phyloP scores from a whole-genome alignment of 2,329 filamentous ascomycete genomes.

The Diaporthe longicolla region DNA sequence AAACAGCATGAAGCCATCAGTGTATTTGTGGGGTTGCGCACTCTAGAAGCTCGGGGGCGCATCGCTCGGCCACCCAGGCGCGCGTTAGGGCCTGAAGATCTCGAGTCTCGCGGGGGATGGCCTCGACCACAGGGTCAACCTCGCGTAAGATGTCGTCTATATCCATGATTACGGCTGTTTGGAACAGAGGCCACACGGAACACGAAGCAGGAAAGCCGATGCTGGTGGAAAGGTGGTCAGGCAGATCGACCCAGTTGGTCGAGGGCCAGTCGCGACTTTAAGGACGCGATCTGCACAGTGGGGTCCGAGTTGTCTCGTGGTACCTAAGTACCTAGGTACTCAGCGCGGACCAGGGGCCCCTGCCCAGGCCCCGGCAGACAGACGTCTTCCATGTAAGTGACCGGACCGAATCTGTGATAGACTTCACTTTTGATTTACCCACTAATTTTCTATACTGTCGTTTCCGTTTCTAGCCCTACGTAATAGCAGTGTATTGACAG shows the following conservation, averaged over 20 bases:
- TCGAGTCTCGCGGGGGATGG: constrained; percentile 71
- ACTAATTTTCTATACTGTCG: background rate
- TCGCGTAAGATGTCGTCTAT: constrained; percentile 85
- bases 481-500: background rate
- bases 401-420: background rate
- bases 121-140: constrained; percentile 73
- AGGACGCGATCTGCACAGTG: constrained; percentile 28
- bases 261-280: constrained; percentile 12
- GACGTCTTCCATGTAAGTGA: background rate
- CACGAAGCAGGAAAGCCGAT: background rate
- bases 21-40: constrained; percentile 59
- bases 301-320: background rate
- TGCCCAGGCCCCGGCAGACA: background rate
- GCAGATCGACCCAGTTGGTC: background rate
- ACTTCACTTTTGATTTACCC: background rate
- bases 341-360: constrained; percentile 1
- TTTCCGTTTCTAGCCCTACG: no score
- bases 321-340: no score
- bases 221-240: background rate
- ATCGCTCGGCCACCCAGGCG: constrained; percentile 93
- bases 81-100: constrained; percentile 93
- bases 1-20: constrained; percentile 44
- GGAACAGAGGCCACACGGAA: background rate
- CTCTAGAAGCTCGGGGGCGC: constrained; percentile 88
- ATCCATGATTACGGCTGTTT: constrained; percentile 67